Evolutionary conservation across 2,329 filamentous ascomycete genomes (phyloP), one percentile per base, ranked within the genome.

Genomic region (Periconia sp.): DNA sequence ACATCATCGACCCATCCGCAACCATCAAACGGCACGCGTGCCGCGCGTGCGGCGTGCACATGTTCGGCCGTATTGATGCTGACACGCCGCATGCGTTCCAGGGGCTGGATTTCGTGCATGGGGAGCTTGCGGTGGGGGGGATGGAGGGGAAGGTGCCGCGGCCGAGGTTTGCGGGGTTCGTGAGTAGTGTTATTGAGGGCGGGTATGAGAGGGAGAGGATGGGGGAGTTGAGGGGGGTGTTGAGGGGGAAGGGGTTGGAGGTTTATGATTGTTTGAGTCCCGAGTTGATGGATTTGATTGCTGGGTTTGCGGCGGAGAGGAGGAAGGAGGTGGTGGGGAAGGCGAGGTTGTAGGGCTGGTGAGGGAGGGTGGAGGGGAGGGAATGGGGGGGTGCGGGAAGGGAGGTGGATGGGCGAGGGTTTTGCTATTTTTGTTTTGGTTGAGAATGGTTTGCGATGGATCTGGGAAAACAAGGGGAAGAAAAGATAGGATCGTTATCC

Each of bases 141-240:
- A 78, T 81, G 66, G 85, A 85, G n/a, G 89, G 86, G 85, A 85
- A 89, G 73, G 86, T 87, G 74, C 85, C 85, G 7, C 85, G 88
- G 65, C 85, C 85, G 7, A 85, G 88, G 65, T 89, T 89, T 60
- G 86, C 86, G 2, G 86, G 81, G 0, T 89, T 89, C 55, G 85
- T 89, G 40, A 84, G 81, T 35, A 85, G 81, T 52, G 83, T 88
- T 54, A 87, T 89, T 54, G 86, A 89, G 80, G 85, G 88, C 65
- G 86, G 86, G 1, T 86, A 83, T 61, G 71, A 80, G 45, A 82
- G 85, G 0, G 68, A 74, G 15, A 74, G 77, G 35, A 86, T 86
- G 62, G 79, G 77, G 46, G 79, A 76, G 17, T 81, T 89, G 3
- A 77, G 86, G 41, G 59, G 55, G 2, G 81, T 77, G 68, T 78